Percentiles rank a stretch among this genome's conserved stretches.
These are phyloP conservation scores for Russula sp. DNA, from an alignment of 768 basidiomycete genomes.

Conservation along the genomic window DNA sequence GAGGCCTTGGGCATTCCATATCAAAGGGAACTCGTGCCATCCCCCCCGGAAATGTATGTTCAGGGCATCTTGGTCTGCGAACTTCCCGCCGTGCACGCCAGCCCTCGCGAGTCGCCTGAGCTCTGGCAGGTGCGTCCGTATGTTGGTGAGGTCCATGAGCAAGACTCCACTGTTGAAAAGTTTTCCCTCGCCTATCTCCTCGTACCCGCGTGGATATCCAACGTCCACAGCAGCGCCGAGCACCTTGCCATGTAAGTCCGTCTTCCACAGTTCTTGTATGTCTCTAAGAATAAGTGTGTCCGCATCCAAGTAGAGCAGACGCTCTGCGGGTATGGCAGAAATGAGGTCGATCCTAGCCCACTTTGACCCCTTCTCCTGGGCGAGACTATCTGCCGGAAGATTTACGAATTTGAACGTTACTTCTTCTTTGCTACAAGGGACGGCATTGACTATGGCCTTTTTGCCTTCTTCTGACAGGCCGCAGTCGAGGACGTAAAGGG, in stretches of 20 bases:
- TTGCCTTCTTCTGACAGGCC: constrained; percentile 35
- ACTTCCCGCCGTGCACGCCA: constrained; percentile 23
- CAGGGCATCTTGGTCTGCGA: constrained; percentile 45
- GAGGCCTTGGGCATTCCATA: constrained; percentile 41
- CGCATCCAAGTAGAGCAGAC: constrained; percentile 46
- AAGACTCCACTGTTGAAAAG: constrained; percentile 56
- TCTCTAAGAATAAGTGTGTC: constrained; percentile 41
- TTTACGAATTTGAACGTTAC: constrained; percentile 38
- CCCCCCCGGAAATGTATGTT: constrained; percentile 39
- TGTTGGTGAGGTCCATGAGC: constrained; percentile 40
- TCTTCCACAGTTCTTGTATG: constrained; percentile 38
- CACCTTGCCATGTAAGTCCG: constrained; percentile 34
- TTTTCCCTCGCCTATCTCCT: constrained; percentile 25
- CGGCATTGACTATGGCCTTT: constrained; percentile 27
- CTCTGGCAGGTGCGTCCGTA: constrained; percentile 25
- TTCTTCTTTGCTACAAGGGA: constrained; percentile 26
- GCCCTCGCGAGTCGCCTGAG: constrained; percentile 16
- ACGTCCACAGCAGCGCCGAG: constrained; percentile 38
- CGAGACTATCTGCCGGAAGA: constrained; percentile 30
- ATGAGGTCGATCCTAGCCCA: constrained; percentile 48
- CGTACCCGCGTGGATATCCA: constrained; percentile 43
- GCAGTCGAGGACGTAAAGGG: constrained; percentile 44
- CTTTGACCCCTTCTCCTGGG: constrained; percentile 26
- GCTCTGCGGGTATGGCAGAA: constrained; percentile 39
- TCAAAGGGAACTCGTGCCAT: constrained; percentile 37